These are phyloP conservation scores for Daedaleopsis sinensis DNA, from an alignment of 768 basidiomycete genomes.

Conservation along the genomic window DNA sequence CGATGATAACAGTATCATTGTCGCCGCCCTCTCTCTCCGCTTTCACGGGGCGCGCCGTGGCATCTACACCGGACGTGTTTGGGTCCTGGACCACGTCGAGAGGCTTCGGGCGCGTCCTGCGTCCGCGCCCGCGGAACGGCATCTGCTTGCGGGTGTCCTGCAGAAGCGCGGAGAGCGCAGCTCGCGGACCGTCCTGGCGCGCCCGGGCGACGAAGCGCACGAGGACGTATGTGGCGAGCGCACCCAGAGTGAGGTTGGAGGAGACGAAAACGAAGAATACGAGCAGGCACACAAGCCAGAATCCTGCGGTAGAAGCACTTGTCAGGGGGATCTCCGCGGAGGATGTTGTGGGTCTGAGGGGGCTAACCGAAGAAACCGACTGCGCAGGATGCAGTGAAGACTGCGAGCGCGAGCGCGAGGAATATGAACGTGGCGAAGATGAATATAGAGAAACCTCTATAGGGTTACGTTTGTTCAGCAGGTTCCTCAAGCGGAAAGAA, in stretches of 20 bases:
- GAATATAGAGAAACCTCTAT: slow-evolving; percentile 27
- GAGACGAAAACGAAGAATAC: slow-evolving; percentile 21
- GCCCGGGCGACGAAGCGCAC: slow-evolving; percentile 14
- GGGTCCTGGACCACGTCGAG: not conserved
- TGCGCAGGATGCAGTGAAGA: slow-evolving; percentile 11
- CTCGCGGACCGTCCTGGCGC: slow-evolving; percentile 17
- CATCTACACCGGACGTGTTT: not conserved
- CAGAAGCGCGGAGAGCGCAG: slow-evolving; percentile 12
- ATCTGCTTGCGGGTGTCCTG: slow-evolving; percentile 16
- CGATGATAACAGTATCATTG: not conserved
- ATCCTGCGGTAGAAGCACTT: slow-evolving; percentile 4
- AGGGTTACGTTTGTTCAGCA: not conserved
- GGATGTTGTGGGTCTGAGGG: not conserved
- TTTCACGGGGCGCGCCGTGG: not conserved
- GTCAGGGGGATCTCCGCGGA: not conserved
- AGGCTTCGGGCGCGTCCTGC: not conserved
- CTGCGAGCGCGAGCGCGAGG: slow-evolving; percentile 19
- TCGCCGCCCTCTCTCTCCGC: not conserved
- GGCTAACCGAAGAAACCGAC: slow-evolving; percentile 22
- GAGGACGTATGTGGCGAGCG: slow-evolving; percentile 15
- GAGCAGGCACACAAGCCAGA: slow-evolving; percentile 22
- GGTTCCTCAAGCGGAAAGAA: not conserved
- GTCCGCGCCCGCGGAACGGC: not conserved
- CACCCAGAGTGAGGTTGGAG: slow-evolving; percentile 9
- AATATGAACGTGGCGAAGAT: slow-evolving; percentile 21